Evolutionary conservation across 2,329 filamentous ascomycete genomes (phyloP), one percentile per base, ranked within the genome.

Genomic region (Tolypocladium nubicola): DNA sequence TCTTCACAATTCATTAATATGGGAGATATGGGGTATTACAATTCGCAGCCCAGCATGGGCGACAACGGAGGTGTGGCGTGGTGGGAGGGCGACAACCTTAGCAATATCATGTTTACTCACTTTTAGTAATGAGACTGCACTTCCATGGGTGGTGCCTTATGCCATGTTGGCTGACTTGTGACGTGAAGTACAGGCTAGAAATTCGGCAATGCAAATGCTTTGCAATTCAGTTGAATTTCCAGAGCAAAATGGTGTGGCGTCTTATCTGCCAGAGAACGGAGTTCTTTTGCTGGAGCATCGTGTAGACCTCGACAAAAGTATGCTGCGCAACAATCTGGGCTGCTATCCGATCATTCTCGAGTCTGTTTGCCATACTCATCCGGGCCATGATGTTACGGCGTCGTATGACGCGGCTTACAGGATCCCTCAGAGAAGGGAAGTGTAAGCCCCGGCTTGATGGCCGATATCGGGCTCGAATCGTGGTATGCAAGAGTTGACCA

Each of bases 41-140:
- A 71, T 40, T 62, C 69, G 6, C 66, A 69, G 40, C 62, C 66
- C 2, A 39, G 59, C 4, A 58, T 63, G 11, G 64, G 60, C 40
- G 64, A 65, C 55, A 61, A 43, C 19, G 63, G 60, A 45, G 67
- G 68, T 8, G 65, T 63, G 38, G 66, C 71, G 2, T 76, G 73
- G 73, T 76, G 73, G 73, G 73, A 75, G 49, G 70, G 66, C 3
- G 71, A 70, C 21, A 72, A 68, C 26, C 68, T 73, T 43, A 71
- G 69, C 61, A 73, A 70, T 57, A 66, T 71, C 52, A 68, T 73
- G 63, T 74, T 74, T 60, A 70, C 71, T 65, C 65, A 69, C 38
- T 67, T 74, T 50, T 73, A 71, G 63, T 58, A 37, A 21, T 38
- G n/a, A 37, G 16, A n/a, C 4, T 6, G n/a, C 49, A 21, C 9